Percentiles rank a stretch among this genome's conserved stretches.
phyloP scores from a whole-genome alignment of 495 filamentous ascomycete genomes.

The Echria macrotheca region DNA sequence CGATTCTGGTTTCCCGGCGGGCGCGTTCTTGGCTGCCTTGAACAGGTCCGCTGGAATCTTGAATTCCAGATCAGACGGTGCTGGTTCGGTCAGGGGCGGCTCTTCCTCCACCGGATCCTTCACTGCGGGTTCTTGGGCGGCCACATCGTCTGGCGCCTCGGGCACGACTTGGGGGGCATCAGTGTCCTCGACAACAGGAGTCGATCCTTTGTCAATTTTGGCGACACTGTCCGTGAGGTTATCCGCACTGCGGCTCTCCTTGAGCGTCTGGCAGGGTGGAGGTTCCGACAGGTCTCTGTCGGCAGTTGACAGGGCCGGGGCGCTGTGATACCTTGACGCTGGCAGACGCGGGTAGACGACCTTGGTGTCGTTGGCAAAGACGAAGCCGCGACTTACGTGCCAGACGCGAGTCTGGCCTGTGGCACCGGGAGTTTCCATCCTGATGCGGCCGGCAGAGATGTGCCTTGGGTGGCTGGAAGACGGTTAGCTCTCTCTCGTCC shows the following conservation, averaged over 20 bases:
- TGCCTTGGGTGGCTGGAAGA: too few relatives aligned
- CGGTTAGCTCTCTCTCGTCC: too few relatives aligned
- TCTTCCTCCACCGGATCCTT: too few relatives aligned
- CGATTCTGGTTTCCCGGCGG: slow-evolving; percentile 36
- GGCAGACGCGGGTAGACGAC: slow-evolving; percentile 19
- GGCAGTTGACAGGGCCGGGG: not conserved
- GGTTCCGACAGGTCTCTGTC: not conserved
- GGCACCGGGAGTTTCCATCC: slow-evolving; percentile 21
- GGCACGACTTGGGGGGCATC: too few relatives aligned
- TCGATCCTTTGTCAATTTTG: not conserved
- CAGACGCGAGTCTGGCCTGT: slow-evolving; percentile 26
- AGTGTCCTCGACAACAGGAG: not conserved
- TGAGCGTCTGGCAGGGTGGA: not conserved
- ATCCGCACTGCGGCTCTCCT: not conserved
- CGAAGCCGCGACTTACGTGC: slow-evolving; percentile 37
- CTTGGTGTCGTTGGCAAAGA: slow-evolving; percentile 23
- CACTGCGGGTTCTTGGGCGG: too few relatives aligned
- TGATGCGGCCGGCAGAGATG: not conserved
- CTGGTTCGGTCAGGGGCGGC: slow-evolving; percentile 31
- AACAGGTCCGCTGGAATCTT: slow-evolving; percentile 43
- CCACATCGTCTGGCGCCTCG: too few relatives aligned
- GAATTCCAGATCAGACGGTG: slow-evolving; percentile 37
- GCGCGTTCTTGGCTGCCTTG: slow-evolving; percentile 36
- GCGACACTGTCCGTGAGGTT: too few relatives aligned
- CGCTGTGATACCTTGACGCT: slow-evolving; percentile 5